Evolutionary conservation across 345 rosid genomes (phyloP).

Genomic region (Erodium maritimum): DNA sequence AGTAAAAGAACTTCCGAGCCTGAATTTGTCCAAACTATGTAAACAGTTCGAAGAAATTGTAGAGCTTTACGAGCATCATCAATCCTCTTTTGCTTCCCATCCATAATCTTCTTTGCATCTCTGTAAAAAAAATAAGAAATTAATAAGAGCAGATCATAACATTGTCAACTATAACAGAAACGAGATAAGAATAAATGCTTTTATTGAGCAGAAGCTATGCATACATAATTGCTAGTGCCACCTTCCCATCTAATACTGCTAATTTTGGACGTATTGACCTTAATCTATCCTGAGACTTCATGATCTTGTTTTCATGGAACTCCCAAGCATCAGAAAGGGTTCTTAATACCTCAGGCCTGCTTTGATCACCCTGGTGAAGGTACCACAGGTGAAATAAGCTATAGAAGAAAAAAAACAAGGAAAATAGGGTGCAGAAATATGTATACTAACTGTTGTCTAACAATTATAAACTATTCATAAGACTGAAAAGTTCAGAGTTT

Average conservation of each 20-base stretch:
- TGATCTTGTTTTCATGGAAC: slow-evolving; percentile 70
- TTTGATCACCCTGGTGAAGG: slow-evolving; percentile 24
- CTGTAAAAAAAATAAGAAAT: slow-evolving; percentile 23
- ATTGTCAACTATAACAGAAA: not conserved
- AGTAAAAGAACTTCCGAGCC: slow-evolving; percentile 73
- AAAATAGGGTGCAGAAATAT: not conserved
- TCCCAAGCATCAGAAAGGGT: slow-evolving; percentile 75
- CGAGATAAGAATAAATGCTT: slow-evolving; percentile 1
- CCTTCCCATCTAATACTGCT: slow-evolving; percentile 81
- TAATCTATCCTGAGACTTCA: slow-evolving; percentile 48
- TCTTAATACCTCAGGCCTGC: slow-evolving; percentile 24
- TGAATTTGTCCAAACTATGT: slow-evolving; percentile 74
- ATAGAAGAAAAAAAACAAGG: too few species aligned
- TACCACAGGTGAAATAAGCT: slow-evolving; percentile 7
- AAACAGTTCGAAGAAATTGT: slow-evolving; percentile 47
- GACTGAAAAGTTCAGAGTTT: not conserved
- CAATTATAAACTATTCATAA: not conserved
- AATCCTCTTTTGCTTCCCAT: slow-evolving; percentile 61
- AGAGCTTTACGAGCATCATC: slow-evolving; percentile 56
- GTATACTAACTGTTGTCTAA: not conserved
- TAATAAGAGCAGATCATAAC: not conserved
- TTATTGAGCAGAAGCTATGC: slow-evolving; percentile 11
- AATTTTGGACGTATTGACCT: slow-evolving; percentile 73
- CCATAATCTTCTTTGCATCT: slow-evolving; percentile 51
- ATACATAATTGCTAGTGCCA: slow-evolving; percentile 68